These are phyloP conservation scores for Cercospora sojina DNA, from an alignment of 2,329 filamentous ascomycete species.

Conservation along the genomic window DNA sequence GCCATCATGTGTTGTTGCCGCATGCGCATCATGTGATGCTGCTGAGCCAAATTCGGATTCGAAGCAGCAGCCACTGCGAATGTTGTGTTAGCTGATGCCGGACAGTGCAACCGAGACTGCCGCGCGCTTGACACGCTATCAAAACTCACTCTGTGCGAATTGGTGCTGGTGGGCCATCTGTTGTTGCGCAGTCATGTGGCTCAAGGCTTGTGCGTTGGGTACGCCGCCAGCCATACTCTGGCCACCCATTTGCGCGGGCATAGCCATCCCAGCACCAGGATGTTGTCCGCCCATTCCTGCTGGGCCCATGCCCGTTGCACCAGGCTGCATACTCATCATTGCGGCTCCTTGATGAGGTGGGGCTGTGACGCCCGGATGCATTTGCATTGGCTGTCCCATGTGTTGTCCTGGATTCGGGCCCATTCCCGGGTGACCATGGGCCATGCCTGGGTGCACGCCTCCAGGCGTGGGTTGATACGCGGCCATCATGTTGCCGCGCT, in stretches of 20 bases:
- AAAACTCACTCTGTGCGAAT: constrained; percentile 38
- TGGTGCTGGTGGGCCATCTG: constrained; percentile 48
- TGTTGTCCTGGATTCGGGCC: constrained; percentile 68
- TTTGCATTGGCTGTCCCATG: constrained; percentile 68
- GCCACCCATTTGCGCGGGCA: constrained; percentile 36
- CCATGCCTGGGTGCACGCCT: constrained; percentile 65
- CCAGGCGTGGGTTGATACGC: constrained; percentile 67
- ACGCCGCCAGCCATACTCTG: constrained; percentile 49
- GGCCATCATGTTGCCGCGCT: constrained; percentile 63
- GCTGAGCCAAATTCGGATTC: constrained; percentile 33
- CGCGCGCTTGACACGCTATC: background rate
- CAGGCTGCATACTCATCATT: constrained; percentile 77
- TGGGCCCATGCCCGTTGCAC: constrained; percentile 55
- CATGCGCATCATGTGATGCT: constrained; percentile 42
- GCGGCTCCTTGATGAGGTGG: constrained; percentile 63
- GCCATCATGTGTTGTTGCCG: constrained; percentile 49
- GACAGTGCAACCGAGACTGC: background rate
- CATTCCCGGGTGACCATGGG: constrained; percentile 62
- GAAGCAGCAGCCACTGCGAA: constrained; percentile 45
- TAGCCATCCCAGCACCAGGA: constrained; percentile 37
- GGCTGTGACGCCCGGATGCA: constrained; percentile 67
- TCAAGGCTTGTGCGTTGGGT: constrained; percentile 67
- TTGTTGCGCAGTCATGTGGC: constrained; percentile 66
- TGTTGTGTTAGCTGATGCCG: constrained; percentile 37
- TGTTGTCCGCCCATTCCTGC: constrained; percentile 35